Conservation (phyloP, 768 basidiomycete species). For the Naganishia onofrii region DNA sequence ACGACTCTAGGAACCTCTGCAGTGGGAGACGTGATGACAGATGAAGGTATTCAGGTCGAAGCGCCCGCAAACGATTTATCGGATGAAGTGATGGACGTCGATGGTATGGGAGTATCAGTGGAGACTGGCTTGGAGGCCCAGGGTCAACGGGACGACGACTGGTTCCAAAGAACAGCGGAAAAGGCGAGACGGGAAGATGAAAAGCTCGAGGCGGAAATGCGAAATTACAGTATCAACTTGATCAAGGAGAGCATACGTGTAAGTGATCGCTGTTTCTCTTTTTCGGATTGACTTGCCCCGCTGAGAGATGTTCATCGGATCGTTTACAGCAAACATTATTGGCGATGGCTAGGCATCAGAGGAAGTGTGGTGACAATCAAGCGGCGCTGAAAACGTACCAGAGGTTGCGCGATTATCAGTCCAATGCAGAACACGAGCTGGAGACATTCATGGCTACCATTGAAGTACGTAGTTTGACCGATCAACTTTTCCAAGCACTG, state of each 20-base stretch:
- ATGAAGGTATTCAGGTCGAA: background rate
- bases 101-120: background rate
- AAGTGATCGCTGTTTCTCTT: background rate
- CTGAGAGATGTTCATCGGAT: background rate
- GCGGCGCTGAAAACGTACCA: slow-evolving; percentile 24
- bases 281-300: background rate
- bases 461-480: slow-evolving; percentile 20
- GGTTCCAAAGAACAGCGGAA: background rate
- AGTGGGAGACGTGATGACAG: background rate
- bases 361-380: slow-evolving; percentile 18
- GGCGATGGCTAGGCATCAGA: slow-evolving; percentile 17
- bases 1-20: background rate
- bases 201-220: slow-evolving; percentile 31
- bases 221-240: slow-evolving; percentile 30
- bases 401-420: slow-evolving; percentile 27
- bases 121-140: slow-evolving; percentile 2
- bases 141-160: slow-evolving; percentile 18
- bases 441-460: slow-evolving; percentile 27
- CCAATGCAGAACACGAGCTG: slow-evolving; percentile 31
- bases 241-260: slow-evolving; percentile 34
- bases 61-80: background rate
- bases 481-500: too few relatives aligned
- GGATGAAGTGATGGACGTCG: background rate
- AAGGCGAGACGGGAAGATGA: slow-evolving; percentile 19
- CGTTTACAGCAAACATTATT: background rate